Evolutionary conservation across 2,329 filamentous ascomycete genomes (phyloP), one percentile per base, ranked within the genome.

Genomic region (Trichothecium sympodiale): DNA sequence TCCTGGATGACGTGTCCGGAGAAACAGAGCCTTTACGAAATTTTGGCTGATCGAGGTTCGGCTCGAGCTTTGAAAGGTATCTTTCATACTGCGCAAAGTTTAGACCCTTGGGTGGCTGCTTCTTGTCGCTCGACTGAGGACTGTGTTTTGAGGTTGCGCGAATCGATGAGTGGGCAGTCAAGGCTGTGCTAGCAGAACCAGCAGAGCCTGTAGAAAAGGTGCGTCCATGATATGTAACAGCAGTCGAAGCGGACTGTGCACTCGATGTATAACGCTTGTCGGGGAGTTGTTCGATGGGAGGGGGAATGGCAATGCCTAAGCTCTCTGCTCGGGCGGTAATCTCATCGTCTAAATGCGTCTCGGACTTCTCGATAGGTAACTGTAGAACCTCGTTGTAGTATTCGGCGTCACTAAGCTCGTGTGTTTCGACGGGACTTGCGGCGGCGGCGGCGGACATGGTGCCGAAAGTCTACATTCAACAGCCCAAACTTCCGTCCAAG

Each of bases 81-180:
- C 57, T 63, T 23, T 75, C 69, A 44, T 74, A 75, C 20, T 63
- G 60, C 6, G 59, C 54, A 43, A 74, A 73, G 38, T 52, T 67
- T 17, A 67, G 49, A 26, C 49, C 58, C 40, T 58, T 61, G 37
- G 44, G 47, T 40, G 49, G 56, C 37, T 46, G 43, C 29, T 51
- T 48, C 38, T 34, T 43, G 39, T 18, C 39, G 41, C 34, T 28
- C 17, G 16, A 33, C 23, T 46, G 42, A 5, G 46, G 43, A 27
- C 41, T 47, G 10, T 6, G 20, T 25, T 25, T 3, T 43, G 38
- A 3, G 44, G 47, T 7, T 48, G 32, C 54, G 35, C 55, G 57
- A 15, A 60, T 49, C 33, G 63, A 67, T 1, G 65, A 66, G 35
- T 59, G 56, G 15, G 61, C 59, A 2, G 65, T 68, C 17, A 62